Conservation (phyloP, 2,329 filamentous ascomycete species). For the Epichloe gansuensis region DNA sequence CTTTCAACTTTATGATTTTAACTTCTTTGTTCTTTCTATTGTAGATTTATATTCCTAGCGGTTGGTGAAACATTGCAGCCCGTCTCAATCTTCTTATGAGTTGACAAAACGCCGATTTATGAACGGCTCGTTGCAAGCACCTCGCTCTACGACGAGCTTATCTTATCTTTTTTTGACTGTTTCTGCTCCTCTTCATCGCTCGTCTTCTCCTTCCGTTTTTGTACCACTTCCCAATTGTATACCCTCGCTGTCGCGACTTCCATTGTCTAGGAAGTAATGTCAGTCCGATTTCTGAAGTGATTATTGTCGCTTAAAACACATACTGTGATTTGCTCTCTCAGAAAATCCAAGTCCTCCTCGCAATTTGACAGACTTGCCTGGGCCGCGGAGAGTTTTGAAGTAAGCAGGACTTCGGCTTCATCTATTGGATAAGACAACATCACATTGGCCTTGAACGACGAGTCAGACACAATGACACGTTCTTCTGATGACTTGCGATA, state of each 20-base stretch:
- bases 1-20: not conserved
- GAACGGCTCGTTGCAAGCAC: not conserved
- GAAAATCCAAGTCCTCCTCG: constrained; percentile 90
- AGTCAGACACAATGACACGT: not conserved
- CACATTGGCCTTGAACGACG: constrained; percentile 61
- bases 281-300: constrained; percentile 3
- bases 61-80: not conserved
- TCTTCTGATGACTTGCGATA: not conserved
- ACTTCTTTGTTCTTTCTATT: not conserved
- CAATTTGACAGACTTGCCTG: constrained; percentile 73
- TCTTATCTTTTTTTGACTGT: constrained; percentile 25
- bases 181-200: constrained; percentile 40
- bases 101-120: not conserved
- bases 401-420: constrained; percentile 70
- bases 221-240: constrained; percentile 99
- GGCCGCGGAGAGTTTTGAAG: constrained; percentile 65
- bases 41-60: not conserved
- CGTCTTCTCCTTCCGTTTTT: constrained; percentile 80
- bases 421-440: constrained; percentile 91
- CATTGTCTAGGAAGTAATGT: constrained; percentile 52
- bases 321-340: constrained; percentile 93
- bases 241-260: constrained; percentile 92
- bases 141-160: not conserved
- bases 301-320: constrained; percentile 16
- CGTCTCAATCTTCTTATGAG: not conserved